Evolutionary conservation across 345 rosid species (phyloP), one percentile per base, ranked within the genome.

Genomic region (Lenwebbia sp.): DNA sequence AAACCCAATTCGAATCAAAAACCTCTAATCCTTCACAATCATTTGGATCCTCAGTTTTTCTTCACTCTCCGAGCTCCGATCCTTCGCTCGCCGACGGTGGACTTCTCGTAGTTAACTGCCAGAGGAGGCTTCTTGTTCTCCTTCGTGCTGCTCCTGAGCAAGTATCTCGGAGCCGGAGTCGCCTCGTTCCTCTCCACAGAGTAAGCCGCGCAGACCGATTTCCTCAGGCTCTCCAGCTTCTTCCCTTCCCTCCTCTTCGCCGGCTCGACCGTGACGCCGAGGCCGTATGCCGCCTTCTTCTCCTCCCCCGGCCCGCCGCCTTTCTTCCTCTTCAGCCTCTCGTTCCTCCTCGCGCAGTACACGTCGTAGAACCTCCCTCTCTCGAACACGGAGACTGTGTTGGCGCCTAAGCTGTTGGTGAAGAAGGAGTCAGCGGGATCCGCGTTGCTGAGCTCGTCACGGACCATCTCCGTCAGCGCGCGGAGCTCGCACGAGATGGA

Each of bases 341-440:
- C 99, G 86, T 94, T 96, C 88, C 99, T 94, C 88, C 93, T 90
- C 2, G 96, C 99, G 0, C 98, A 89, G 86, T 97, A 97, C 89
- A 90, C 94, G 4, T 96, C 99, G 54, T 97, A 97, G 54, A 94
- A 93, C 87, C 94, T 93, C 40, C 99, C 99, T 84, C 99, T 94
- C 91, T 94, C 94, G 83, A 97, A 94, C 19, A 92, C 49, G 13
- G 94, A 88, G 88, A 84, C 89, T 2, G 94, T 89, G 22, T 88
- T 87, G 4, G 88, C 54, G 26, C 65, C 84, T 49, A 83, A 12
- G 40, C 88, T 83, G 22, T 78, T 22, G 81, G 87, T 86, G 25
- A 41, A 3, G 37, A 84, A 87, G 8, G 41, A 40, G 12, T 84
- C 85, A 8, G 54, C 88, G 49, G 87, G 44, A 60, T 86, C 89